Base-by-base conservation (phyloP, 164 flowering plant genomes). In the Hamamelis virginiana region DNA sequence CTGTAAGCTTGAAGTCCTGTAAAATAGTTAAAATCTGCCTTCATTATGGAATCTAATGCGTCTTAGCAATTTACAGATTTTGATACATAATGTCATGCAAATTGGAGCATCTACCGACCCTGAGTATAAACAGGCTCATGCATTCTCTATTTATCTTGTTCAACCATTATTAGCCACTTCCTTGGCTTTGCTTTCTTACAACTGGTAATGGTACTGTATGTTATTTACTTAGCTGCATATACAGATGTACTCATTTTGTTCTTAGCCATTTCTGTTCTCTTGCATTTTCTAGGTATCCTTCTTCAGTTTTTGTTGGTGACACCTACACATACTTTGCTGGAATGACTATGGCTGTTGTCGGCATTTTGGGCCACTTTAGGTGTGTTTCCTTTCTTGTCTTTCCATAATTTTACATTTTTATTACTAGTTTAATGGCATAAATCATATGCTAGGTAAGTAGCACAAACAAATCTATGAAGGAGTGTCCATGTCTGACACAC, bases 271-370 rank as follows among this genome's bases (percentile, higher is more conserved):
- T 66, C 1, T 66, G 62, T 48, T 64, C 52, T 44, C 38, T 65
- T 56, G 51, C 59, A 73, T 67, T 50, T 51, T 65, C 15, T 69
- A 92, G 98, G 98, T 92, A 89, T 80, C 98, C 98, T 51, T 95
- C 98, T 67, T 89, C 98, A 28, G 97, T 92, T 74, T 95, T 95
- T 84, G 97, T 95, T 74, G 98, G 98, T 64, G 98, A 95, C 69
- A 95, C 98, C 16, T 95, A 83, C 76, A 95, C 98, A 53, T 89
- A 88, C 85, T 95, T 95, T 78, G 97, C 98, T 76, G 97, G 98
- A 65, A 95, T 95, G 98, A 85, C 98, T 12, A 80, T 95, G 96
- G 98, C 97, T 65, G 98, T 95, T 18, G 90, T 74, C 62, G 98
- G 97, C 68, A 92, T 95, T 77, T 81, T 92, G 56, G 98, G 96